Evolutionary conservation across 2,329 filamentous ascomycete genomes (phyloP).

Genomic region (Ceratocystis eucalypticola): DNA sequence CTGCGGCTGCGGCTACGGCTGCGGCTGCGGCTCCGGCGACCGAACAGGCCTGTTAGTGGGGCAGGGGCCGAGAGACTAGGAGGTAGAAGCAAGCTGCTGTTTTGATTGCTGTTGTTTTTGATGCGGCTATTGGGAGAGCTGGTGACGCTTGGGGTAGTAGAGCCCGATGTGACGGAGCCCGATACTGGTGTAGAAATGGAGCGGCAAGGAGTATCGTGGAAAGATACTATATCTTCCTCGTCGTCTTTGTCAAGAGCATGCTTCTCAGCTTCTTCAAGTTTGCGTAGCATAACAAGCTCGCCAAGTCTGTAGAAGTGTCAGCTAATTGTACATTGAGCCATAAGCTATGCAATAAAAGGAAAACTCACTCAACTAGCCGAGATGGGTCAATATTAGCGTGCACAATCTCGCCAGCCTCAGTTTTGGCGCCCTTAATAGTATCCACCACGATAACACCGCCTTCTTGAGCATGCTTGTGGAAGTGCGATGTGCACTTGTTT

Average conservation of each 20-base stretch:
- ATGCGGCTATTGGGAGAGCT: too few relatives aligned
- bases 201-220: conserved; percentile 7
- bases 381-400: conserved; percentile 58
- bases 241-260: conserved; percentile 4
- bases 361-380: conserved; percentile 62
- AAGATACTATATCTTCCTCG: not conserved
- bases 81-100: not conserved
- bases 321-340: not conserved
- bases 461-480: conserved; percentile 52
- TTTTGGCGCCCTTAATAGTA: conserved; percentile 63
- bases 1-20: conserved; percentile 18
- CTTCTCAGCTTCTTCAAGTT: conserved; percentile 15
- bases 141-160: not conserved
- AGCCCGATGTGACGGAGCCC: not conserved
- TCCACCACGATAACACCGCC: conserved; percentile 58
- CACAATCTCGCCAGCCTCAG: conserved; percentile 77
- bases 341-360: too few relatives aligned
- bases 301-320: conserved; percentile 42
- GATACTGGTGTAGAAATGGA: not conserved
- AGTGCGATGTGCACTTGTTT: conserved; percentile 37
- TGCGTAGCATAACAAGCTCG: conserved; percentile 54
- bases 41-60: conserved; percentile 14
- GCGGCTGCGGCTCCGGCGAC: conserved; percentile 17
- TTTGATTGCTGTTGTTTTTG: not conserved
- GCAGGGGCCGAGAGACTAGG: not conserved